Evolutionary conservation across 345 rosid genomes (phyloP).

Genomic region (Eucalyptus pauciflora): DNA sequence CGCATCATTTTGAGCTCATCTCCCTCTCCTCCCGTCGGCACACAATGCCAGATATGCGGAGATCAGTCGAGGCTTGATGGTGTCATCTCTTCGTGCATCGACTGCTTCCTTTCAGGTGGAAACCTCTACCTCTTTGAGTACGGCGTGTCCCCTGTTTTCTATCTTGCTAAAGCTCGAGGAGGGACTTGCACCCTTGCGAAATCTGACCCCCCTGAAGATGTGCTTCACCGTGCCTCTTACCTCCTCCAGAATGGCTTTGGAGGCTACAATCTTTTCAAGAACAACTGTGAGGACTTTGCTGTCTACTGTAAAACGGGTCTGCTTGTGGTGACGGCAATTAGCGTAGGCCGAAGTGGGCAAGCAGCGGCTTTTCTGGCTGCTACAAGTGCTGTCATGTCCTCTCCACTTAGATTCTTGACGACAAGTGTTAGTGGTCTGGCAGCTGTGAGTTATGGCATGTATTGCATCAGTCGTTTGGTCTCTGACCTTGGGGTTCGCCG

Average conservation of each 20-base stretch:
- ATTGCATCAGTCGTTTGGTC: conserved; percentile 31
- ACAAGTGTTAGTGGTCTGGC: conserved; percentile 53
- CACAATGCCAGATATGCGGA: conserved; percentile 48
- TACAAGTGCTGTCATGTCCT: conserved; percentile 18
- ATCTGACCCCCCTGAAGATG: conserved; percentile 48
- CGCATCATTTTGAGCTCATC: conserved; percentile 34
- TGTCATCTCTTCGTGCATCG: conserved; percentile 55
- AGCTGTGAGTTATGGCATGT: conserved; percentile 34
- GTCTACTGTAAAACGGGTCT: conserved; percentile 66
- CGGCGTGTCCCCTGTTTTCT: conserved; percentile 24
- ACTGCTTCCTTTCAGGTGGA: conserved; percentile 61
- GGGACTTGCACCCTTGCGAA: conserved; percentile 68
- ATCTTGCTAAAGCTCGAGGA: conserved; percentile 55
- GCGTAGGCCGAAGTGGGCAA: conserved; percentile 70
- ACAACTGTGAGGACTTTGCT: conserved; percentile 79
- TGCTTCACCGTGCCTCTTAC: conserved; percentile 40
- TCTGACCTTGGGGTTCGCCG: conserved; percentile 58
- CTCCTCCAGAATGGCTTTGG: conserved; percentile 67
- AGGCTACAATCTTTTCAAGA: conserved; percentile 44
- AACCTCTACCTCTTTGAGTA: conserved; percentile 53
- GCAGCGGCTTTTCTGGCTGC: conserved; percentile 49
- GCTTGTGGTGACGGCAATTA: conserved; percentile 29
- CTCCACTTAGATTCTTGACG: conserved; percentile 35
- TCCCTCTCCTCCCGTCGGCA: conserved; percentile 8
- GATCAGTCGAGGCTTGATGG: conserved; percentile 31